Base-by-base conservation (phyloP, 192 early-diverging fungal genomes). In the Backusella mclennaniae region DNA sequence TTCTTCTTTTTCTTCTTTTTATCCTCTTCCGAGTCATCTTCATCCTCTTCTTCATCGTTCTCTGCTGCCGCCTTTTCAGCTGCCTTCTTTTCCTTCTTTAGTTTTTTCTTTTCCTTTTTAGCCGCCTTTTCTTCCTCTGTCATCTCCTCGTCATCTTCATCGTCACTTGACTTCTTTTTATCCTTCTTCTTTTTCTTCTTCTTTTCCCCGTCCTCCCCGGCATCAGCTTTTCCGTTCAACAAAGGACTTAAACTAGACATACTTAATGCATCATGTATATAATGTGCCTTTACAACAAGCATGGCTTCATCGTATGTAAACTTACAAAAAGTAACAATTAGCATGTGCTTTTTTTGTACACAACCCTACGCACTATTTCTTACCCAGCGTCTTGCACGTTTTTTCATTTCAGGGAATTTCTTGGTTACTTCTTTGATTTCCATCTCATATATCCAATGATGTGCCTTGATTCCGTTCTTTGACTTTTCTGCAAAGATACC, bases 381-480 rank as follows among this genome's bases (percentile, higher is more conserved):
- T 75, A 79, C 78, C 78, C 78, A 79, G 15, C 78, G 73, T 49
- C 78, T 49, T 66, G 75, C 78, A 15, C 78, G 33, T 42, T 79
- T 79, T 39, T 79, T 78, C 77, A 78, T 82, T 76, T 90, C 89
- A 3, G 89, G 89, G 79, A 87, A 90, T 17, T 66, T 77, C 21
- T 89, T 84, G 46, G 81, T 79, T 35, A 89, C 76, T 66, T 80
- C 82, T 9, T 85, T 78, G 5, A 90, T 86, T 44, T 89, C 84
- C 87, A 90, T 85, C 68, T 89, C 89, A 79, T 84, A 84, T 77
- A 90, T 73, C 77, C 74, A 82, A 80, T 86, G 79, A 73, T 80
- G 35, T 23, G 81, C 70, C 74, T 86, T 44, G 76, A 71, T 46
- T 56, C 72, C 76, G 80, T 80, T 71, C 19, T 86, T 80, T 36